Percentiles rank a stretch among this genome's conserved stretches.
Evolutionary conservation across 2,329 filamentous ascomycete genomes (phyloP).

Genomic region (Escovopsis weberi): DNA sequence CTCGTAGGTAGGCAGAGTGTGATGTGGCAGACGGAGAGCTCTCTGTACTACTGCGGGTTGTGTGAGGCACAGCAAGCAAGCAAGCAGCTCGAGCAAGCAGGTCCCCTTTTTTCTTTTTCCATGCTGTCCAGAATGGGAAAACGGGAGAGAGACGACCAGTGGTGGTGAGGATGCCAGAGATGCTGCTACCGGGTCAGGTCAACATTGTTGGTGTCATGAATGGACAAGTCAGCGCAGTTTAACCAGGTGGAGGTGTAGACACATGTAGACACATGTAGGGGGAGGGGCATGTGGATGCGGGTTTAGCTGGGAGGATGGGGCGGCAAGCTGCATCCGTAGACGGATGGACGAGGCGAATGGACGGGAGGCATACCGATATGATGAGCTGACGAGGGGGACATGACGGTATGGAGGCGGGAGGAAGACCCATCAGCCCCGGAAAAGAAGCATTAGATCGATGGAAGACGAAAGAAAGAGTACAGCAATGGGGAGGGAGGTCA

Average conservation of each 20-base stretch:
- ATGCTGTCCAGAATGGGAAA: background rate
- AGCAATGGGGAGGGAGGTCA: background rate
- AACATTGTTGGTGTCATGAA: background rate
- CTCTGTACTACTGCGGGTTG: slow-evolving; percentile 4
- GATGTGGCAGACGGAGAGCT: slow-evolving; percentile 6
- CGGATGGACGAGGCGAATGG: slow-evolving; percentile 1
- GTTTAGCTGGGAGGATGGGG: slow-evolving; percentile 1
- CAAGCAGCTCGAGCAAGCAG: background rate
- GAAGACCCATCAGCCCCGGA: background rate
- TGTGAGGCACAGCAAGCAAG: background rate
- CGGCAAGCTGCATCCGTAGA: slow-evolving; percentile 4
- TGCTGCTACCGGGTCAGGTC: background rate
- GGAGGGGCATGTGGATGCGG: background rate
- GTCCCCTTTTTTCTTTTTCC: background rate
- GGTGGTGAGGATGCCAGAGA: no score
- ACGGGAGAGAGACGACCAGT: no score
- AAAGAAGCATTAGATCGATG: slow-evolving; percentile 1
- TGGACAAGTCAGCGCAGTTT: background rate
- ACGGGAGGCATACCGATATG: background rate
- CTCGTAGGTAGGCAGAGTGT: slow-evolving; percentile 2
- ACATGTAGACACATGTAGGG: no score
- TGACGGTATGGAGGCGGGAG: background rate
- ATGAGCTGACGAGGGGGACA: background rate
- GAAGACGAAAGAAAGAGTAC: background rate
- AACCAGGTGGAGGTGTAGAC: background rate